phyloP scores from a whole-genome alignment of 192 early-diverging fungal species.

The Radiomyces spectabilis region DNA sequence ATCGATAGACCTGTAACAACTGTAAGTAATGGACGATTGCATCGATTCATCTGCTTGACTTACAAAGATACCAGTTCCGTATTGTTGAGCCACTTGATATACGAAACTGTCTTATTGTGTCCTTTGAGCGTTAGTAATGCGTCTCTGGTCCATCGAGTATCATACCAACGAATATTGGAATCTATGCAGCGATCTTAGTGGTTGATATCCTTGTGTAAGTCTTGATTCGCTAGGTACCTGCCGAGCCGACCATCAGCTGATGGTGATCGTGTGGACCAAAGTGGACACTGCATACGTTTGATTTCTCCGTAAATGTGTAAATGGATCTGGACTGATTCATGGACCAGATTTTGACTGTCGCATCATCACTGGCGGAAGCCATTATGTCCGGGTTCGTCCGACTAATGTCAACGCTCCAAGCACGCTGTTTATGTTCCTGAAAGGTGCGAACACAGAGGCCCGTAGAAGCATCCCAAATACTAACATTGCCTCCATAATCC shows the following conservation, averaged over 20 bases:
- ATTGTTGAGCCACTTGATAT: conserved; percentile 77
- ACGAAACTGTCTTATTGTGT: conserved; percentile 91
- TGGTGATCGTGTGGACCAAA: conserved; percentile 75
- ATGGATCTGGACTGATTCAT: conserved; percentile 49
- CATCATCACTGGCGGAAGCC: conserved; percentile 89
- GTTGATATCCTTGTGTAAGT: background rate
- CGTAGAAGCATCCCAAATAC: conserved; percentile 78
- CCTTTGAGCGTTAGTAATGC: conserved; percentile 75
- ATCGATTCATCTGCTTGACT: too few relatives aligned
- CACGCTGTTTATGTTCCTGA: conserved; percentile 89
- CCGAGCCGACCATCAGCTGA: conserved; percentile 82
- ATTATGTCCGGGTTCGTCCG: conserved; percentile 66
- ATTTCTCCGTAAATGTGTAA: conserved; percentile 75
- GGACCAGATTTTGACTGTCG: conserved; percentile 86
- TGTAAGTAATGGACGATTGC: too few relatives aligned
- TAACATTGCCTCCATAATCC: conserved; percentile 89
- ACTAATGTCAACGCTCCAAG: conserved; percentile 89
- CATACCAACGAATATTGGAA: conserved; percentile 89
- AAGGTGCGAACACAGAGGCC: conserved; percentile 55
- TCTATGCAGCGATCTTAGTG: conserved; percentile 36
- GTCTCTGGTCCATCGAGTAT: conserved; percentile 63
- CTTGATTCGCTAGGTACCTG: conserved; percentile 35
- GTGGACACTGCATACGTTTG: conserved; percentile 90
- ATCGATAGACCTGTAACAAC: conserved; percentile 76
- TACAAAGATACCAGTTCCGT: conserved; percentile 78